A percentile compares a stretch with the other conserved stretches of the same genome.
These are phyloP conservation scores for Amanita exitialis DNA, from an alignment of 768 basidiomycete species.

Conservation along the genomic window DNA sequence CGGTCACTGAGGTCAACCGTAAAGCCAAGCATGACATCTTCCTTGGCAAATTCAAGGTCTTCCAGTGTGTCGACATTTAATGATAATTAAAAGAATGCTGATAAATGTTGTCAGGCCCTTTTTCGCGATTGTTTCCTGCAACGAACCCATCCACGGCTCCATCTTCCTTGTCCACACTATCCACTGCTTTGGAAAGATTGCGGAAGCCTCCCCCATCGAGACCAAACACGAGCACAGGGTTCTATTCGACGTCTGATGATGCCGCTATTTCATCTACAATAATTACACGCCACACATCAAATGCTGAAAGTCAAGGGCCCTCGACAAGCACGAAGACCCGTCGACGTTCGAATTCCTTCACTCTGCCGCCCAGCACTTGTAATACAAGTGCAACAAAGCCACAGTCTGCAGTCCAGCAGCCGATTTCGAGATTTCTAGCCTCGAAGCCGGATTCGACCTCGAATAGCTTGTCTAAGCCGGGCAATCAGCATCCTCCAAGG, in stretches of 20 bases:
- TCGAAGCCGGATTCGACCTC: slow-evolving; percentile 4
- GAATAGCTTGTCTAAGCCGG: slow-evolving; percentile 8
- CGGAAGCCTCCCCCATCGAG: slow-evolving; percentile 52
- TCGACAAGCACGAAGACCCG: background rate
- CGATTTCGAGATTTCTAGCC: slow-evolving; percentile 18
- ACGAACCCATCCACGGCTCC: slow-evolving; percentile 14
- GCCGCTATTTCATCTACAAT: slow-evolving; percentile 9
- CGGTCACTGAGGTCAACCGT: slow-evolving; percentile 6
- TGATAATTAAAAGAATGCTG: background rate
- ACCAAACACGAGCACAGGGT: slow-evolving; percentile 65
- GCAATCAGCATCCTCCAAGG: slow-evolving; percentile 9
- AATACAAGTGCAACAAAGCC: slow-evolving; percentile 2
- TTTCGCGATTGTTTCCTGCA: slow-evolving; percentile 9
- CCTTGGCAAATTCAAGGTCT: slow-evolving; percentile 7
- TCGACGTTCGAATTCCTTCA: slow-evolving; percentile 2
- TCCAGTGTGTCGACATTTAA: slow-evolving; percentile 6
- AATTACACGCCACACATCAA: slow-evolving; percentile 15
- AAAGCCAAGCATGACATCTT: slow-evolving; percentile 2
- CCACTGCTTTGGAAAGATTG: slow-evolving; percentile 63
- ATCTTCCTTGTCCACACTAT: slow-evolving; percentile 53
- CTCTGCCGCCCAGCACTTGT: background rate
- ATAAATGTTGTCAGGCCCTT: slow-evolving; percentile 6
- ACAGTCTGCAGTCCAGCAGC: slow-evolving; percentile 16
- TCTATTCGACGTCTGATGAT: slow-evolving; percentile 30
- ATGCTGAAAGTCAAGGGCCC: slow-evolving; percentile 13